Conservation (phyloP, 441 rosid species). For the Pelargonium fulgidum region DNA sequence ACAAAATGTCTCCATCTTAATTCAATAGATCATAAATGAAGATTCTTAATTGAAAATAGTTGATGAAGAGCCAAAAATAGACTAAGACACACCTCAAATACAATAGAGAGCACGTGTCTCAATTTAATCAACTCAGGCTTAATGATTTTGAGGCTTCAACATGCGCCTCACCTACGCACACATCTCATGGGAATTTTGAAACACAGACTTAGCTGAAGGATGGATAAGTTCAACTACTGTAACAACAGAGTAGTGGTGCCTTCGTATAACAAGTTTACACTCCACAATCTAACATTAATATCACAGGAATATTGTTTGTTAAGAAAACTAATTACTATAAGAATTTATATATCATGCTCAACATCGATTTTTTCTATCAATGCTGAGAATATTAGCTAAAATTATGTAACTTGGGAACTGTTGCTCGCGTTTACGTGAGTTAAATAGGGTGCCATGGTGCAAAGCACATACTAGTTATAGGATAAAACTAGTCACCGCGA, state of each 20-base stretch:
- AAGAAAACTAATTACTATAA: not conserved
- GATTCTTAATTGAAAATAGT: no score
- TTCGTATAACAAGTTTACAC: not conserved
- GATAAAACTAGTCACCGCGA: not conserved
- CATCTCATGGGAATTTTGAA: not conserved
- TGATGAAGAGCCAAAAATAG: no score
- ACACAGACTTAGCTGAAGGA: not conserved
- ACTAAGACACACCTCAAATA: no score
- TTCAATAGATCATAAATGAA: no score
- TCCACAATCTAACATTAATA: not conserved
- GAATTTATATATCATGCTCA: not conserved
- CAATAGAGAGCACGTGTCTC: no score
- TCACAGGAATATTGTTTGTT: conserved; percentile 1
- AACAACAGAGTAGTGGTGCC: not conserved
- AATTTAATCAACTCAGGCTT: no score
- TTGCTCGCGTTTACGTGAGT: no score
- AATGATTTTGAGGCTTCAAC: no score
- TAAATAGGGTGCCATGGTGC: not conserved
- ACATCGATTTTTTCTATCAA: not conserved
- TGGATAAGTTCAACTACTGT: not conserved
- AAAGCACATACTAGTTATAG: not conserved
- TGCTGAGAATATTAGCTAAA: not conserved
- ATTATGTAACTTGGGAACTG: no score
- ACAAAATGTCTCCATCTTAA: no score
- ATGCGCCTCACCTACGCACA: no score